Base-by-base conservation (phyloP, 768 basidiomycete genomes). In the Nevesoporus exiguus region DNA sequence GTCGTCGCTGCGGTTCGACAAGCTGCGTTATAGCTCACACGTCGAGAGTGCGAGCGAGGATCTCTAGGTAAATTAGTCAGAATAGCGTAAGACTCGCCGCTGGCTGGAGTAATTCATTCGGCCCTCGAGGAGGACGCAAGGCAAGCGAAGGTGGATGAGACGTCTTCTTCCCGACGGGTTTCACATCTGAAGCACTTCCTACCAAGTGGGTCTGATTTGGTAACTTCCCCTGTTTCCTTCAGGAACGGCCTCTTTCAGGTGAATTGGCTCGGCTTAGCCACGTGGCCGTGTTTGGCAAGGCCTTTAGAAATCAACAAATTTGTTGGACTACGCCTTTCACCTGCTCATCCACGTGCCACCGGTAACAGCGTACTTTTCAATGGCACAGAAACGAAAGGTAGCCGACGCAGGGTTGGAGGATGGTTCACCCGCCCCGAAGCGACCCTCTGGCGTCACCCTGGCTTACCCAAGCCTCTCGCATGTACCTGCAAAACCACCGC, bases 361-460 rank as follows among this genome's bases (percentile, higher is more conserved):
- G 13, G 14, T 15, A 13, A 5, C 22, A 17, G 50, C 43, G n/a
- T n/a, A n/a, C n/a, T n/a, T n/a, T n/a, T n/a, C n/a, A 25, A 69
- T 69, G 70, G 57, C 58, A 19, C 61, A 55, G n/a, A 71, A 71
- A 29, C 68, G 62, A 58, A 63, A 65, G 17, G 66, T 59, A 30
- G 56, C 11, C 29, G 64, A 68, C 5, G 56, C 49, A 2, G 64
- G 36, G 22, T 17, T 58, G 22, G 54, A 58, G 1, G 57, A 59
- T 5, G 39, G 17, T 2, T 17, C 54, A 7, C 24, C 59, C n/a
- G 9, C 42, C 5, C 49, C 37, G 7, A 55, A 56, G 44, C 55
- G 55, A 31, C 48, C 45, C 3, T 46, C 33, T 17, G 22, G 31
- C 7, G 22, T 40, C 19, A 41, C 57, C 6, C 50, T 70, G 21